phyloP scores from a whole-genome alignment of 2,329 filamentous ascomycete genomes.

The Alternaria sp. region DNA sequence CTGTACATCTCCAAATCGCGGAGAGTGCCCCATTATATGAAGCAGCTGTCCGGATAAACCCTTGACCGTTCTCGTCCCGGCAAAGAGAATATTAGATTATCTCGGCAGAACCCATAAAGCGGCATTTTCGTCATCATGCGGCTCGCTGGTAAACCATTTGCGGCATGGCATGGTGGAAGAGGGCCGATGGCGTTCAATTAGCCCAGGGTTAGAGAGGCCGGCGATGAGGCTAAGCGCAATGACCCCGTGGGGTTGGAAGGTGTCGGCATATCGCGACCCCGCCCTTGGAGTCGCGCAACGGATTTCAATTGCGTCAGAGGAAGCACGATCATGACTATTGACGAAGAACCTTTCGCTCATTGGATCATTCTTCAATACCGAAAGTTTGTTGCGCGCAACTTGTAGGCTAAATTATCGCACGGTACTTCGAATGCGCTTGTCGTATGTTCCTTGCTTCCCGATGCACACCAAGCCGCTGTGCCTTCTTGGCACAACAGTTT shows the following conservation, averaged over 20 bases:
- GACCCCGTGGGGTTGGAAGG: constrained; percentile 4
- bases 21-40: background rate
- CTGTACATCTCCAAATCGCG: background rate
- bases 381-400: background rate
- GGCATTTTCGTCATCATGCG: background rate
- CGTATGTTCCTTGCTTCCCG: background rate
- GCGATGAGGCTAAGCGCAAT: constrained; percentile 3
- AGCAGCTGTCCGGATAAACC: background rate
- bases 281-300: background rate
- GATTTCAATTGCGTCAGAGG: background rate
- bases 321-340: background rate
- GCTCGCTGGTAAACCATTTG: background rate
- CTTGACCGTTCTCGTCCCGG: background rate
- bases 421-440: background rate
- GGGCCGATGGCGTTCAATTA: background rate
- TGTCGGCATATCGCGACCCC: background rate
- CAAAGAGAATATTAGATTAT: background rate
- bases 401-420: background rate
- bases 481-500: background rate
- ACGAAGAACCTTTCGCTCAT: background rate
- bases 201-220: background rate
- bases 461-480: background rate
- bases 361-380: background rate
- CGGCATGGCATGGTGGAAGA: background rate
- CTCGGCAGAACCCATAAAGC: constrained; percentile 1